Percentiles rank a stretch among this genome's conserved stretches.
Evolutionary conservation across 306 rosid species (phyloP).

Genomic region (Mimosa pudica): DNA sequence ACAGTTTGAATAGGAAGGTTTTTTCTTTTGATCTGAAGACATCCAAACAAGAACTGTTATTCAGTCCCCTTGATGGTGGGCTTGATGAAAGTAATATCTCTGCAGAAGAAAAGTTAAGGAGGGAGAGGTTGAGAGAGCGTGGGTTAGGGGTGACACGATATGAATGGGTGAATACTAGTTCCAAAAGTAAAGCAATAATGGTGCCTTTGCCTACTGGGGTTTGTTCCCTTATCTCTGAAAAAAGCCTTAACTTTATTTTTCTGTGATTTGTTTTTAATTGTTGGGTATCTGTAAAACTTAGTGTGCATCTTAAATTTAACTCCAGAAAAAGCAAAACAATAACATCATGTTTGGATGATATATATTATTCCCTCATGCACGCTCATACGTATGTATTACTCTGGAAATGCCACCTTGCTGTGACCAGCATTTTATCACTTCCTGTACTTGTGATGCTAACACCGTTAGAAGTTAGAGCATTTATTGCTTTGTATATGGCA

Average conservation of each 20-base stretch:
- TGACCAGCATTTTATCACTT: conserved; percentile 13
- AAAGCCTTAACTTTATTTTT: not conserved
- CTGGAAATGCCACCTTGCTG: conserved; percentile 24
- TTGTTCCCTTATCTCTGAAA: conserved; percentile 42
- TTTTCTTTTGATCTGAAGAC: conserved; percentile 70
- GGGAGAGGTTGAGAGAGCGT: conserved; percentile 96
- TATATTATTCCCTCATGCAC: conserved; percentile 4
- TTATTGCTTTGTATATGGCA: conserved; percentile 12
- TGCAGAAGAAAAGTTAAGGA: conserved; percentile 87
- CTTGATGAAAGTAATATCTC: conserved; percentile 87
- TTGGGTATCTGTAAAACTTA: not conserved
- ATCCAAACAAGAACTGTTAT: conserved; percentile 64
- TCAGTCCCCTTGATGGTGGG: conserved; percentile 94
- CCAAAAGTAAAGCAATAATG: conserved; percentile 67
- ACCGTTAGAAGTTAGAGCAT: conserved; percentile 25
- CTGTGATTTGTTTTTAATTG: not conserved
- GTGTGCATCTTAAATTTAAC: conserved; percentile 9
- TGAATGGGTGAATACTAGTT: conserved; percentile 88
- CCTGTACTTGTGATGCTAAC: conserved; percentile 11
- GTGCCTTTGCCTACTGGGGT: conserved; percentile 99
- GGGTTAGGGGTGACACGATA: conserved; percentile 95
- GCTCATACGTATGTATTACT: not conserved
- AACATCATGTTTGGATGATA: conserved; percentile 10
- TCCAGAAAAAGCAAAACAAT: conserved; percentile 11
- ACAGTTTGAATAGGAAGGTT: conserved; percentile 72